Conservation (phyloP, 2,329 filamentous ascomycete genomes). For the Fusarium sp. region DNA sequence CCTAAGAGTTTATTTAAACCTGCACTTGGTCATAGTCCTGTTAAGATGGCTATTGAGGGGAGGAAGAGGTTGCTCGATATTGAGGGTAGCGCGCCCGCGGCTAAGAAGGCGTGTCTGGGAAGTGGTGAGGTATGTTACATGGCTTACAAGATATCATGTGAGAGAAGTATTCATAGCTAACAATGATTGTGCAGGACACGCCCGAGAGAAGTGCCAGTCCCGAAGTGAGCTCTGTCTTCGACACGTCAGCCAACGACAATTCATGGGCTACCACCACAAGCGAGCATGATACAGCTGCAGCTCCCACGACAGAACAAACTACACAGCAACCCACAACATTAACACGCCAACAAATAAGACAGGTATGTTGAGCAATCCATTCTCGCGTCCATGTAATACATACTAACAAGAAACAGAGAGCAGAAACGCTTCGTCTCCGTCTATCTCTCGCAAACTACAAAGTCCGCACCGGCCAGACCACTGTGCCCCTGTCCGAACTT, state of each 20-base stretch:
- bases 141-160: not conserved
- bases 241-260: slow-evolving; percentile 61
- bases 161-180: slow-evolving; percentile 8
- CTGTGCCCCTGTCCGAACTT: slow-evolving; percentile 73
- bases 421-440: slow-evolving; percentile 75
- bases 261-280: slow-evolving; percentile 64
- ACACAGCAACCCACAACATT: slow-evolving; percentile 45
- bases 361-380: slow-evolving; percentile 54
- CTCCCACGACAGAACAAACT: slow-evolving; percentile 24
- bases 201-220: slow-evolving; percentile 55
- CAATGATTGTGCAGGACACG: slow-evolving; percentile 38
- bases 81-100: slow-evolving; percentile 42
- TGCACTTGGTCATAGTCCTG: slow-evolving; percentile 41
- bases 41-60: slow-evolving; percentile 46
- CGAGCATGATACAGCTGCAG: slow-evolving; percentile 58
- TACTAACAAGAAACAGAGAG: slow-evolving; percentile 61
- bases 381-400: not conserved
- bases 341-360: slow-evolving; percentile 67
- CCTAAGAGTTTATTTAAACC: slow-evolving; percentile 48
- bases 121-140: slow-evolving; percentile 49
- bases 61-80: slow-evolving; percentile 49
- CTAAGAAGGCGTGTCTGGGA: slow-evolving; percentile 54
- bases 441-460: slow-evolving; percentile 81
- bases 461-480: slow-evolving; percentile 77
- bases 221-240: slow-evolving; percentile 64